Conservation (phyloP, 768 basidiomycete species). For the Trametes villosa region DNA sequence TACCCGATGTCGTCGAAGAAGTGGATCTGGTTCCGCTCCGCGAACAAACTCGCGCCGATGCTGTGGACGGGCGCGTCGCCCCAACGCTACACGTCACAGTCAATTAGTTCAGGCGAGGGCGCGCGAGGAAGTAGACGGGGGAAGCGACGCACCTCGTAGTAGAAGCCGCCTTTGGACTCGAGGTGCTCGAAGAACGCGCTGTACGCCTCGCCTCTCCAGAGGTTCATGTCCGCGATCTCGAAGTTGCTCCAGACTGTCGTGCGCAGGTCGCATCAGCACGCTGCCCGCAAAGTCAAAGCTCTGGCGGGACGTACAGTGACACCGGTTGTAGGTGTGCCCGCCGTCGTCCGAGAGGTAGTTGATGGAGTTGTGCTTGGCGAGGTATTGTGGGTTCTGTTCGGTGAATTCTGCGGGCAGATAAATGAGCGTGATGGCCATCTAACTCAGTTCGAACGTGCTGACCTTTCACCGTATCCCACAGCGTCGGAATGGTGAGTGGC, state of each 20-base stretch:
- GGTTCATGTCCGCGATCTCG: conserved; percentile 55
- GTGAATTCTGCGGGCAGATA: conserved; percentile 55
- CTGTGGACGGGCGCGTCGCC: conserved; percentile 56
- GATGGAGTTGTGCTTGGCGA: conserved; percentile 63
- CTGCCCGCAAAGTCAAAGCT: no score
- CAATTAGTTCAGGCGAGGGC: conserved; percentile 20
- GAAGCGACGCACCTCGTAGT: conserved; percentile 69
- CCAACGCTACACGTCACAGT: conserved; percentile 36
- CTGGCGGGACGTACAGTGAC: conserved; percentile 65
- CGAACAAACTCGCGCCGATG: conserved; percentile 54
- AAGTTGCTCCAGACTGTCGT: conserved; percentile 65
- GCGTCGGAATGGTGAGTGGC: conserved; percentile 61
- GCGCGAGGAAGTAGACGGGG: neutral
- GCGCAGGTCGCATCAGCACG: no score
- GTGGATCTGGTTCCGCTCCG: conserved; percentile 61
- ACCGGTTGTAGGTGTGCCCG: conserved; percentile 65
- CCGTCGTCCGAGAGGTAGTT: conserved; percentile 68
- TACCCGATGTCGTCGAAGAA: conserved; percentile 80
- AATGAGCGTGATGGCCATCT: conserved; percentile 33
- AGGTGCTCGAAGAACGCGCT: conserved; percentile 81
- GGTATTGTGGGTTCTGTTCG: conserved; percentile 53
- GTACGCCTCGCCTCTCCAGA: conserved; percentile 88
- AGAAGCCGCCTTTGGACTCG: conserved; percentile 85
- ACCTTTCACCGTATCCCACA: conserved; percentile 66
- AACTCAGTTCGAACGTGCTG: no score